phyloP scores from a whole-genome alignment of 116 monocot species.

The Trichopus zeylanicus region DNA sequence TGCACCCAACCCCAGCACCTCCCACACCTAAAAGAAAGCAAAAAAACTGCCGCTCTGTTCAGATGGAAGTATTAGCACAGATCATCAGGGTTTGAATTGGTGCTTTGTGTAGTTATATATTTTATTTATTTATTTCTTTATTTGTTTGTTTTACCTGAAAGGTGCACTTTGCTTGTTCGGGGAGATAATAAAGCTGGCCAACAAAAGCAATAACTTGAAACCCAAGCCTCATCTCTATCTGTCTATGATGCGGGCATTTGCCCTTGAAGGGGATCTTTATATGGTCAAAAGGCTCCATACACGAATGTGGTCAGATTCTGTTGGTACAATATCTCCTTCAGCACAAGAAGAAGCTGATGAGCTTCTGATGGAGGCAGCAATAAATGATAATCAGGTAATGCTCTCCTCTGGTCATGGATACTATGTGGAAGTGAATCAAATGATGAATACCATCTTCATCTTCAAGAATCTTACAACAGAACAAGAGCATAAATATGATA shows the following conservation, averaged over 20 bases:
- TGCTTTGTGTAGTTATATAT: too few relatives aligned
- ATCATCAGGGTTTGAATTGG: too few relatives aligned
- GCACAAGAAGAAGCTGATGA: slow-evolving; percentile 66
- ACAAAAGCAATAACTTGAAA: slow-evolving; percentile 25
- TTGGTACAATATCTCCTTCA: slow-evolving; percentile 43
- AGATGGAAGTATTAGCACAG: too few relatives aligned
- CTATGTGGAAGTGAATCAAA: background rate
- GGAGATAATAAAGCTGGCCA: slow-evolving; percentile 61
- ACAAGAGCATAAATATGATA: too few relatives aligned
- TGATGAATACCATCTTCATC: too few relatives aligned
- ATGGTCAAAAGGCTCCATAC: slow-evolving; percentile 51
- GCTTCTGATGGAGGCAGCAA: slow-evolving; percentile 87
- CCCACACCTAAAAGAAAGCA: too few relatives aligned
- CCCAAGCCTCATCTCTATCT: slow-evolving; percentile 84
- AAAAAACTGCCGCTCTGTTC: too few relatives aligned
- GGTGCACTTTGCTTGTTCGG: slow-evolving; percentile 76
- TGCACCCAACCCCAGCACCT: too few relatives aligned
- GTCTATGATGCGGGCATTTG: slow-evolving; percentile 71
- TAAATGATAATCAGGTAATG: slow-evolving; percentile 48
- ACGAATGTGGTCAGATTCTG: slow-evolving; percentile 65
- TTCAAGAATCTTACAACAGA: too few relatives aligned
- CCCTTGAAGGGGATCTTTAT: slow-evolving; percentile 44
- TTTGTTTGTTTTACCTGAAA: slow-evolving; percentile 10
- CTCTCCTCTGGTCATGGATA: background rate
- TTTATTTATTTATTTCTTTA: too few relatives aligned